A percentile compares a stretch with the other conserved stretches of the same genome.
These are phyloP conservation scores for Entomortierella parvispora DNA, from an alignment of 192 early-diverging fungal species.

Conservation along the genomic window DNA sequence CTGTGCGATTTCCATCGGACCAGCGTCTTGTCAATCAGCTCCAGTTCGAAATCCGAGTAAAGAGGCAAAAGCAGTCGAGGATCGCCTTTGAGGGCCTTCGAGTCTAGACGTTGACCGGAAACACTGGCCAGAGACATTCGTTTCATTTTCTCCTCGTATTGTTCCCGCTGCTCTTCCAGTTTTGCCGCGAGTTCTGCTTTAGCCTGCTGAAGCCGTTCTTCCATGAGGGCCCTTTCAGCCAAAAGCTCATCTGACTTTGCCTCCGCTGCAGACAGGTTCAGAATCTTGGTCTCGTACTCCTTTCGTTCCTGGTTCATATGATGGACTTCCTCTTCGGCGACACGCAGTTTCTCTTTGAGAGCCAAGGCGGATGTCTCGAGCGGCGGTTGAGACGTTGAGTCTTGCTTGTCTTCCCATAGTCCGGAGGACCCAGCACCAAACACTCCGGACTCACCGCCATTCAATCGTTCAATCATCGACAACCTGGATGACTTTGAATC, in stretches of 20 bases:
- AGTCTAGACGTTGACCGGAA: conserved; percentile 9
- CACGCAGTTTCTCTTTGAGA: conserved; percentile 56
- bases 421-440: too few relatives aligned
- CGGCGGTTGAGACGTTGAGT: conserved; percentile 12
- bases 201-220: conserved; percentile 31
- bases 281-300: conserved; percentile 66
- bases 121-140: conserved; percentile 33
- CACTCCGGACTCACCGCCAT: conserved; percentile 4
- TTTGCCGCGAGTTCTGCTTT: conserved; percentile 29
- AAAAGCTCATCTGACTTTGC: conserved; percentile 50
- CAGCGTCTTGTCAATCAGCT: conserved; percentile 47
- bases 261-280: conserved; percentile 46
- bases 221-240: conserved; percentile 30
- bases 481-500: conserved; percentile 48
- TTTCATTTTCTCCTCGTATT: conserved; percentile 52
- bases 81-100: conserved; percentile 4
- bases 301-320: conserved; percentile 59
- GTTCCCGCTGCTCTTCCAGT: conserved; percentile 40
- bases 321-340: conserved; percentile 64
- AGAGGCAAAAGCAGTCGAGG: conserved; percentile 25
- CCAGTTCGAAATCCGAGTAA: conserved; percentile 53
- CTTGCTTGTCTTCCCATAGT: conserved; percentile 23
- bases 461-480: conserved; percentile 23
- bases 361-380: conserved; percentile 37
- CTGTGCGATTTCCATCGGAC: conserved; percentile 61